Evolutionary conservation across 2,329 filamentous ascomycete species (phyloP).

Genomic region (Penicillium sp.): DNA sequence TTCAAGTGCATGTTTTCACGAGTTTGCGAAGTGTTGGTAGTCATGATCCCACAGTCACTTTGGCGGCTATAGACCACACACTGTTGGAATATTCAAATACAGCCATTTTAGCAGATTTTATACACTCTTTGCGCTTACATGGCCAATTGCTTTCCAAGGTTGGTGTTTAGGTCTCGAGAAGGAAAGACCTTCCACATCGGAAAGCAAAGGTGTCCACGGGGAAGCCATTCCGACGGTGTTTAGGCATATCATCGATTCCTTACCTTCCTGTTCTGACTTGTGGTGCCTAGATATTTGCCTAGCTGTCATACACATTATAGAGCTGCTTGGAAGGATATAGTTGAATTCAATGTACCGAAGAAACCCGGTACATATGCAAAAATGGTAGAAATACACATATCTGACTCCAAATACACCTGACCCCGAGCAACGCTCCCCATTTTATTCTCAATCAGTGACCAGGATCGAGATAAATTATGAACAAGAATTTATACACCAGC

Average conservation of each 20-base stretch:
- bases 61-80: neutral
- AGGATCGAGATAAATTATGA: conserved; percentile 13
- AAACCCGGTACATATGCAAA: conserved; percentile 11
- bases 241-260: too few species aligned
- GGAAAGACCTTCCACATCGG: too few species aligned
- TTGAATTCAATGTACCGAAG: conserved; percentile 11
- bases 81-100: neutral
- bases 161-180: too few species aligned
- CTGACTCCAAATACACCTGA: conserved; percentile 26
- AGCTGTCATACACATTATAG: neutral
- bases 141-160: too few species aligned
- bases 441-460: conserved; percentile 7
- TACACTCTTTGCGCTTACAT: neutral
- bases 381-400: conserved; percentile 15
- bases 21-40: neutral
- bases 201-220: too few species aligned
- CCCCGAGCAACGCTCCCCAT: conserved; percentile 20
- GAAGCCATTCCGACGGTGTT: too few species aligned
- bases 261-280: too few species aligned
- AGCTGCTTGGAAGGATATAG: conserved; percentile 7
- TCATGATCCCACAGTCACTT: neutral
- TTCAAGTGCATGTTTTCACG: neutral
- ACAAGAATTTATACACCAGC: conserved; percentile 24
- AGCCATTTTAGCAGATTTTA: neutral
- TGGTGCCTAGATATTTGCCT: too few species aligned